These are phyloP conservation scores for Penicillium olsonii DNA, from an alignment of 2,329 filamentous ascomycete species.

Conservation along the genomic window DNA sequence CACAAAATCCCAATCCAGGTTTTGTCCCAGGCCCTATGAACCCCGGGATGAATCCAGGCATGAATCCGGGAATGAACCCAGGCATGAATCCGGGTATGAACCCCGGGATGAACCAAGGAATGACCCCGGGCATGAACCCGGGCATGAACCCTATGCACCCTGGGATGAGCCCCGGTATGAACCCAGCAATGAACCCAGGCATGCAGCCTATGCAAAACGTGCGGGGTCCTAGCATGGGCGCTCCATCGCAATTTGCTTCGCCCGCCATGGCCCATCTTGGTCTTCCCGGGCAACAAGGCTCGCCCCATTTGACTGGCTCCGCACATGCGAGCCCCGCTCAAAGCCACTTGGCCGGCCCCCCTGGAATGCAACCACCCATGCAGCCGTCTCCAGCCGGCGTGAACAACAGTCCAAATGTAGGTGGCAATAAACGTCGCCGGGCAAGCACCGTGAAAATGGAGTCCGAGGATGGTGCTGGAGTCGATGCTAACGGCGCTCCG, in stretches of 20 bases:
- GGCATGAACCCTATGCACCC: constrained; percentile 24
- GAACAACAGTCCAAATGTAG: constrained; percentile 64
- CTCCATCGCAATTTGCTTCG: constrained; percentile 58
- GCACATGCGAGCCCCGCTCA: constrained; percentile 50
- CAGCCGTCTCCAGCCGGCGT: constrained; percentile 57
- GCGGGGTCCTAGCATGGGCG: constrained; percentile 48
- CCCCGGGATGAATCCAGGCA: not conserved
- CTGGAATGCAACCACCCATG: constrained; percentile 60
- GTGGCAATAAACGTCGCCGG: constrained; percentile 57
- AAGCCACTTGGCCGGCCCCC: constrained; percentile 47
- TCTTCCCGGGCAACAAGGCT: constrained; percentile 49
- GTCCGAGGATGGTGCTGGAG: constrained; percentile 50
- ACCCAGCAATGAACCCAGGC: constrained; percentile 28
- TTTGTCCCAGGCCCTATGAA: constrained; percentile 28
- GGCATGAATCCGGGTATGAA: not conserved
- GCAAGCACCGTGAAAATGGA: constrained; percentile 63
- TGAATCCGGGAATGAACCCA: not conserved
- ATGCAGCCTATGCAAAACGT: constrained; percentile 40
- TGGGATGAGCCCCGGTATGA: constrained; percentile 1
- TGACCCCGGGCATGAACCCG: constrained; percentile 1
- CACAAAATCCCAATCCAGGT: constrained; percentile 33
- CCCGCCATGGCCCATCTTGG: constrained; percentile 59
- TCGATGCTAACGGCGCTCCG: constrained; percentile 52
- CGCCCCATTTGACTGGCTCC: constrained; percentile 55
- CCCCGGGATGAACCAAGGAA: not conserved